These are phyloP conservation scores for Toxoplasma gondii DNA, from an alignment of 169 alveolate genomes.

Conservation along the genomic window DNA sequence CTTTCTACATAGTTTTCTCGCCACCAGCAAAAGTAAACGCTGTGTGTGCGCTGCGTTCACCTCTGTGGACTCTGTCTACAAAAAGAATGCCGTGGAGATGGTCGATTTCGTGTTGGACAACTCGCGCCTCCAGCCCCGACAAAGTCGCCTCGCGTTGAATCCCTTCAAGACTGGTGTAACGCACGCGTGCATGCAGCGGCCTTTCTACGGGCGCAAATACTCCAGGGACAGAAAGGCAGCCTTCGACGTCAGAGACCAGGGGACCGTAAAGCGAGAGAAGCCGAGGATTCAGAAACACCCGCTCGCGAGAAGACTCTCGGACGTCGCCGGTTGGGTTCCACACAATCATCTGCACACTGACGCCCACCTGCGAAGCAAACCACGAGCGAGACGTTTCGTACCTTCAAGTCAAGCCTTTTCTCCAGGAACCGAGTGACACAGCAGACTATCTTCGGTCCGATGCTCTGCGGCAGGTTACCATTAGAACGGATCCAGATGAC, in stretches of 20 bases:
- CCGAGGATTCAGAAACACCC: slow-evolving; percentile 65
- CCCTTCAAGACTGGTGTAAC: slow-evolving; percentile 59
- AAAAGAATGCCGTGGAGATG: slow-evolving; percentile 69
- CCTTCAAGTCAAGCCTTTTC: not conserved
- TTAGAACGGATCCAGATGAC: too few species aligned
- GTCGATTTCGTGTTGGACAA: slow-evolving; percentile 71
- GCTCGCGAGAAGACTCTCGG: slow-evolving; percentile 47
- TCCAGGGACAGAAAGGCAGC: slow-evolving; percentile 69
- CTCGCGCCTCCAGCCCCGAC: slow-evolving; percentile 67
- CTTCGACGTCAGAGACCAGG: slow-evolving; percentile 45
- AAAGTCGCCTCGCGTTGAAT: slow-evolving; percentile 54
- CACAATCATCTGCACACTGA: slow-evolving; percentile 63
- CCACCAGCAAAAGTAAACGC: too few species aligned
- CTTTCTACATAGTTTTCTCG: too few species aligned
- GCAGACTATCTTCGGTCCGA: too few species aligned
- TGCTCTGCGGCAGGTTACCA: too few species aligned
- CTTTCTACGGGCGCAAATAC: slow-evolving; percentile 69
- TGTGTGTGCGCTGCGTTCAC: not conserved
- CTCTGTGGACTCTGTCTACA: slow-evolving; percentile 37
- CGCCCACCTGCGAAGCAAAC: not conserved
- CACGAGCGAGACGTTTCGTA: not conserved
- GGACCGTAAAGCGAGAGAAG: slow-evolving; percentile 54
- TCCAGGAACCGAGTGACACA: too few species aligned
- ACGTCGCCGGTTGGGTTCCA: slow-evolving; percentile 67
- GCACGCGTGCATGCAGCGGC: slow-evolving; percentile 51